Conservation (phyloP, 768 basidiomycete species). For the Cystofilobasidium ferigula region DNA sequence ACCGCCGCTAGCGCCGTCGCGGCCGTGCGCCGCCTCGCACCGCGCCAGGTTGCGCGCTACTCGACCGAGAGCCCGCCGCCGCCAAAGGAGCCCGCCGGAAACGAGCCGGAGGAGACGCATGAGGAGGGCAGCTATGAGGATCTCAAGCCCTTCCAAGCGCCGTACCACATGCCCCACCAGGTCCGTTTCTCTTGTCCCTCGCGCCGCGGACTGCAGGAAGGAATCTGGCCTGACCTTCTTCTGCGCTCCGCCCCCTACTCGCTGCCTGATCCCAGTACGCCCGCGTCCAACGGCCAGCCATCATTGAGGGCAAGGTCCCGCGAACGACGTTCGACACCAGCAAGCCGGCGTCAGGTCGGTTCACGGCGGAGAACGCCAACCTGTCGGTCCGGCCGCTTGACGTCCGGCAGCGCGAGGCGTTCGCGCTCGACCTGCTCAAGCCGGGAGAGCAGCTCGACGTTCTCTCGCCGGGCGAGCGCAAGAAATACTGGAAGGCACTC, state of each 20-base stretch:
- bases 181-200: not conserved
- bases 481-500: constrained; percentile 15
- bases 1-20: too few species aligned
- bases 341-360: constrained; percentile 4
- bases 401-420: constrained; percentile 8
- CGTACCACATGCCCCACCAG: constrained; percentile 12
- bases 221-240: not conserved
- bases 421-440: constrained; percentile 20
- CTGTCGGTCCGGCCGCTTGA: constrained; percentile 4
- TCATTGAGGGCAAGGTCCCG: constrained; percentile 10
- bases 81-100: not conserved
- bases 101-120: not conserved
- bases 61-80: not conserved
- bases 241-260: not conserved
- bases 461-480: not conserved
- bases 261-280: constrained; percentile 3
- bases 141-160: constrained; percentile 6
- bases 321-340: not conserved
- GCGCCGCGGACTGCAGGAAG: not conserved
- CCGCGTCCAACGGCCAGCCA: constrained; percentile 1
- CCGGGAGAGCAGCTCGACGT: constrained; percentile 17
- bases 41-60: constrained; percentile 5
- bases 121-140: not conserved
- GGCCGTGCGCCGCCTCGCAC: not conserved
- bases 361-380: constrained; percentile 20